Evolutionary conservation across 2,329 filamentous ascomycete species (phyloP).

Genomic region (Ophidiomyces ophidiicola): DNA sequence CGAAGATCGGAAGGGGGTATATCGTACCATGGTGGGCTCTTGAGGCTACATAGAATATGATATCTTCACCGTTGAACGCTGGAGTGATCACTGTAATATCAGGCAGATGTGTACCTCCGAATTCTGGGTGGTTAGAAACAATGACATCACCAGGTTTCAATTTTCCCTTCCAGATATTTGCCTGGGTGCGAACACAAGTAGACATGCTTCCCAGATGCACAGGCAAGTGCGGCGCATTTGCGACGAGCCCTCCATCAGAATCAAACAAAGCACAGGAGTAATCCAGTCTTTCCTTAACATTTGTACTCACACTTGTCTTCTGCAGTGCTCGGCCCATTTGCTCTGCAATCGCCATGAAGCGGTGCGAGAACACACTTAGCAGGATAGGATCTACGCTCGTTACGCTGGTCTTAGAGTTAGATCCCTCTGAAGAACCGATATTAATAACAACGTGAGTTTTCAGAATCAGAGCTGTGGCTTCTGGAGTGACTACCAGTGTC

Average conservation of each 20-base stretch:
- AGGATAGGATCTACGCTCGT: conserved; percentile 61
- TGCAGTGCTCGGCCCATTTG: conserved; percentile 71
- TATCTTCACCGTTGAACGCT: conserved; percentile 56
- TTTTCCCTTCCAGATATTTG: conserved; percentile 65
- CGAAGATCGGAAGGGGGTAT: neutral
- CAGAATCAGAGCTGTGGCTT: conserved; percentile 59
- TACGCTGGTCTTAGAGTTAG: conserved; percentile 37
- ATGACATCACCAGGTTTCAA: conserved; percentile 69
- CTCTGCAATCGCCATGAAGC: conserved; percentile 77
- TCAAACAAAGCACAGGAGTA: conserved; percentile 70
- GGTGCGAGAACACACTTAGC: conserved; percentile 65
- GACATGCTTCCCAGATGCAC: conserved; percentile 72
- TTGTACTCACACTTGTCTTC: conserved; percentile 68
- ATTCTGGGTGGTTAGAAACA: conserved; percentile 74
- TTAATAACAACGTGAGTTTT: conserved; percentile 76
- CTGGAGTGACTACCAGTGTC: conserved; percentile 71
- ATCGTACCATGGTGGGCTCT: conserved; percentile 62
- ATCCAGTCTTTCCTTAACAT: conserved; percentile 66
- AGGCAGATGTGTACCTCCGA: conserved; percentile 69
- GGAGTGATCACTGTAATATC: conserved; percentile 70
- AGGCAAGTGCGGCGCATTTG: conserved; percentile 65
- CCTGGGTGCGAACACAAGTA: conserved; percentile 62
- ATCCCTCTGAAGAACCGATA: conserved; percentile 44
- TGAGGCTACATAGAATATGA: conserved; percentile 63
- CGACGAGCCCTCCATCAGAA: conserved; percentile 56